These are phyloP conservation scores for Singerocomus rubriflavus DNA, from an alignment of 1,284 basidiomycete species.

Conservation along the genomic window DNA sequence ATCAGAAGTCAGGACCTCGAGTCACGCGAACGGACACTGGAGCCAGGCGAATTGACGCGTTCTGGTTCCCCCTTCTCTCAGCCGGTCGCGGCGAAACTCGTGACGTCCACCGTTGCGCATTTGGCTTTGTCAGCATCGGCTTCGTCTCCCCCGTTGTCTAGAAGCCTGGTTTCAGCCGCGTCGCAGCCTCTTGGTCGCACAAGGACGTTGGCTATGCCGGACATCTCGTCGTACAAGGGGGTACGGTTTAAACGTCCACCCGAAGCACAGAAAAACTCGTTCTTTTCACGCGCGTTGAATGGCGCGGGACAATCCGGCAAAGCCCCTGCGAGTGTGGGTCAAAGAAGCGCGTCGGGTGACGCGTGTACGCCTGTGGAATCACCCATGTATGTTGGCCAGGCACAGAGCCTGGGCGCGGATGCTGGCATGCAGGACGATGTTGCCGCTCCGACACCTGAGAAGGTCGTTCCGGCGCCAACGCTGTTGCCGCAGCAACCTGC, in stretches of 20 bases:
- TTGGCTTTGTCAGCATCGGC: neutral
- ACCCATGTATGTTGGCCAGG: neutral
- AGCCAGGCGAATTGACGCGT: neutral
- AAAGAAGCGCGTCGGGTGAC: neutral
- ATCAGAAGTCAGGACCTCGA: constrained; percentile 11
- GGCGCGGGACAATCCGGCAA: neutral
- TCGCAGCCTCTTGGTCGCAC: constrained; percentile 1
- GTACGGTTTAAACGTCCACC: constrained; percentile 21
- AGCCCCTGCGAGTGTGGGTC: neutral
- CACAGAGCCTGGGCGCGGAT: neutral
- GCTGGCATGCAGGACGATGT: constrained; percentile 7
- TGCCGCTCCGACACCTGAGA: neutral
- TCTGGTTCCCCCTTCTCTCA: neutral
- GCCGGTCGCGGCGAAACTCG: neutral
- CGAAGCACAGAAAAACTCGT: constrained; percentile 17
- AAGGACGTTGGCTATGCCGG: constrained; percentile 18
- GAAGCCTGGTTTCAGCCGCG: neutral
- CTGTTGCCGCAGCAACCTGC: neutral
- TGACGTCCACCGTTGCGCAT: neutral
- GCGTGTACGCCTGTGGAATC: neutral
- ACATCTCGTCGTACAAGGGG: constrained; percentile 24
- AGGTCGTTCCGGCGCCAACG: neutral
- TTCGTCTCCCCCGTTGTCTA: neutral
- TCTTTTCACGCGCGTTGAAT: constrained; percentile 25
- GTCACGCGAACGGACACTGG: neutral